A percentile compares a stretch with the other conserved stretches of the same genome.
Conservation (phyloP, 768 basidiomycete species). For the Mycena olivaceomarginata region DNA sequence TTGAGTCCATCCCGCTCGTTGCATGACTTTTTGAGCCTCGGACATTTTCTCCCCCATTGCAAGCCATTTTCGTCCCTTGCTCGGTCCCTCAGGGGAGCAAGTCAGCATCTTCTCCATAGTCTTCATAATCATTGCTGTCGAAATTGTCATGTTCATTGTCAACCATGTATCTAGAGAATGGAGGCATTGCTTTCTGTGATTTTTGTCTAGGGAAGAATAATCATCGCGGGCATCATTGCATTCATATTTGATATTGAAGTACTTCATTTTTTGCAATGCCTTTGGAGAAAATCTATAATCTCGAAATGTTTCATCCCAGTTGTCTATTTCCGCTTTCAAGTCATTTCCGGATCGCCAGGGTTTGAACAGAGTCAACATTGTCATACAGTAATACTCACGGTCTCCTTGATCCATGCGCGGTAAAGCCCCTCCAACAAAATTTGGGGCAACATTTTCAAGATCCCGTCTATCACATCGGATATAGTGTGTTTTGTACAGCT, state of each 20-base stretch:
- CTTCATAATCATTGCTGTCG: not conserved
- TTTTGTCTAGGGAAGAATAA: constrained; percentile 43
- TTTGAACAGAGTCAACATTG: constrained; percentile 51
- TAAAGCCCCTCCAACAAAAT: constrained; percentile 51
- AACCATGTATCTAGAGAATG: too few species aligned
- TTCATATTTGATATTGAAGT: constrained; percentile 53
- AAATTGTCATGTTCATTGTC: not conserved
- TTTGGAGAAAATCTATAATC: constrained; percentile 35
- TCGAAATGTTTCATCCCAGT: constrained; percentile 45
- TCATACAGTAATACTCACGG: constrained; percentile 54
- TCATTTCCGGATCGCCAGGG: constrained; percentile 51
- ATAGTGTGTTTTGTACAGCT: not conserved
- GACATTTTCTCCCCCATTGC: too few species aligned
- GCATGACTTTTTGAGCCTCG: too few species aligned
- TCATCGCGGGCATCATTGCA: constrained; percentile 57
- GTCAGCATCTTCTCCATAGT: not conserved
- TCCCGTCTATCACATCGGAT: constrained; percentile 6
- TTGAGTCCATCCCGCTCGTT: too few species aligned
- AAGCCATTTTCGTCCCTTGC: too few species aligned
- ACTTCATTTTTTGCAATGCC: constrained; percentile 38
- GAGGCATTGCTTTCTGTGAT: constrained; percentile 2
- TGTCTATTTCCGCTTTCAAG: constrained; percentile 38
- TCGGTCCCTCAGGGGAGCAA: too few species aligned
- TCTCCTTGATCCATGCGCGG: constrained; percentile 54
- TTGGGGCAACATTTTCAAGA: constrained; percentile 44